A percentile compares a stretch with the other conserved stretches of the same genome.
Conservation (phyloP, 2,329 filamentous ascomycete species). For the Parastagonospora avenae region DNA sequence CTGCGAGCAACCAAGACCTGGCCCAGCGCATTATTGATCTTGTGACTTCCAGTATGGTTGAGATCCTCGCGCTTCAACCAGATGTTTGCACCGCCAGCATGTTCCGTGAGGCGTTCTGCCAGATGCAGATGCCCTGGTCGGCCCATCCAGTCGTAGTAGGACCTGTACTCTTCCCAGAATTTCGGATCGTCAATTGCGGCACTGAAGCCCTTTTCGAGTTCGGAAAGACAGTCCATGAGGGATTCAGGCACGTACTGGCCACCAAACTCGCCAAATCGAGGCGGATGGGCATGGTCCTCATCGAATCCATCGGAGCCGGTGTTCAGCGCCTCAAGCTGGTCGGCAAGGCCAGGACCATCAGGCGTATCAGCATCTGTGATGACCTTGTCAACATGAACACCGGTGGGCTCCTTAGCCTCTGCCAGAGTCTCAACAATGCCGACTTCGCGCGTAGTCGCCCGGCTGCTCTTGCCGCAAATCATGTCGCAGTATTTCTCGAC, state of each 20-base stretch:
- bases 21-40: slow-evolving; percentile 98
- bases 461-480: slow-evolving; percentile 63
- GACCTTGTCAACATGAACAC: slow-evolving; percentile 71
- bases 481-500: slow-evolving; percentile 88
- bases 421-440: slow-evolving; percentile 72
- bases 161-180: slow-evolving; percentile 97
- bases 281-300: slow-evolving; percentile 65
- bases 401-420: slow-evolving; percentile 64
- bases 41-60: slow-evolving; percentile 97
- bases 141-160: slow-evolving; percentile 97
- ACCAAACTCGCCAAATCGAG: slow-evolving; percentile 93
- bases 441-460: slow-evolving; percentile 66
- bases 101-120: slow-evolving; percentile 83
- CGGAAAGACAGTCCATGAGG: slow-evolving; percentile 91
- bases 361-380: slow-evolving; percentile 63
- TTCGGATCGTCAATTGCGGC: slow-evolving; percentile 81
- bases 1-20: slow-evolving; percentile 86
- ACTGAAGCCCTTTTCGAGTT: slow-evolving; percentile 91
- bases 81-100: slow-evolving; percentile 91
- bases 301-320: slow-evolving; percentile 50
- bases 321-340: slow-evolving; percentile 83
- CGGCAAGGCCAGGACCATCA: slow-evolving; percentile 72
- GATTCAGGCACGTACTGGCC: slow-evolving; percentile 98
- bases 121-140: slow-evolving; percentile 90
- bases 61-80: slow-evolving; percentile 98